phyloP scores from a whole-genome alignment of 78 protist species.

The Chrysochromulina tobinii region DNA sequence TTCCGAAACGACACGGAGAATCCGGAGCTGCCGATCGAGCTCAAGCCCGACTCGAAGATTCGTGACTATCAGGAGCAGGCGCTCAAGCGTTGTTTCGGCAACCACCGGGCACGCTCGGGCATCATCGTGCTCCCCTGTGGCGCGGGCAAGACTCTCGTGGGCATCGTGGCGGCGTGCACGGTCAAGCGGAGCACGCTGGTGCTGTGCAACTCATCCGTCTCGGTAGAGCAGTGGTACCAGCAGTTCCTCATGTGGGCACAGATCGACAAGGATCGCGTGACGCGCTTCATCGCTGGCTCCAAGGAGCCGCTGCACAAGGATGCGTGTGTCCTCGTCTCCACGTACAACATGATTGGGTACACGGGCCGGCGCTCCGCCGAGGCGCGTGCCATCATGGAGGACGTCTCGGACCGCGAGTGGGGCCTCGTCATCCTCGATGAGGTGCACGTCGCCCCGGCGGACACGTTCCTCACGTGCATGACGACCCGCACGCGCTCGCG shows the following conservation, averaged over 20 bases:
- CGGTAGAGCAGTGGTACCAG: conserved; percentile 94
- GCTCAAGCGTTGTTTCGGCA: conserved; percentile 91
- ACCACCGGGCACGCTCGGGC: conserved; percentile 92
- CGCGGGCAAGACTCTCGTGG: conserved; percentile 99
- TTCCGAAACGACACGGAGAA: conserved; percentile 67
- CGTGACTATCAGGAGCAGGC: conserved; percentile 69
- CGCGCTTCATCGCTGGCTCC: conserved; percentile 72
- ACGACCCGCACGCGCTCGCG: conserved; percentile 63
- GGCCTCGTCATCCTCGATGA: conserved; percentile 93
- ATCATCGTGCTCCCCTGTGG: conserved; percentile 98
- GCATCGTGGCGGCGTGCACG: conserved; percentile 90
- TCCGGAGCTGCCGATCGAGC: conserved; percentile 74
- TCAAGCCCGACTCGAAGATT: conserved; percentile 77
- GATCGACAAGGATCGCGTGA: conserved; percentile 49
- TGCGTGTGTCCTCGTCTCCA: conserved; percentile 77
- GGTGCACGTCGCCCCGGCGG: conserved; percentile 94
- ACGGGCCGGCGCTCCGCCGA: conserved; percentile 74
- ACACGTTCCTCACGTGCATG: conserved; percentile 38
- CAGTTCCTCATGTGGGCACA: conserved; percentile 87
- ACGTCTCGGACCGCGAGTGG: conserved; percentile 77
- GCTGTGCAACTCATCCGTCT: conserved; percentile 81
- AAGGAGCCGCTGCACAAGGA: conserved; percentile 55
- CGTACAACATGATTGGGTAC: conserved; percentile 93
- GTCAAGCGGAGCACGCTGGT: conserved; percentile 83
- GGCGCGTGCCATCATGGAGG: conserved; percentile 73